phyloP scores from a whole-genome alignment of 495 filamentous ascomycete species.

The Aspergillus heteromorphus region DNA sequence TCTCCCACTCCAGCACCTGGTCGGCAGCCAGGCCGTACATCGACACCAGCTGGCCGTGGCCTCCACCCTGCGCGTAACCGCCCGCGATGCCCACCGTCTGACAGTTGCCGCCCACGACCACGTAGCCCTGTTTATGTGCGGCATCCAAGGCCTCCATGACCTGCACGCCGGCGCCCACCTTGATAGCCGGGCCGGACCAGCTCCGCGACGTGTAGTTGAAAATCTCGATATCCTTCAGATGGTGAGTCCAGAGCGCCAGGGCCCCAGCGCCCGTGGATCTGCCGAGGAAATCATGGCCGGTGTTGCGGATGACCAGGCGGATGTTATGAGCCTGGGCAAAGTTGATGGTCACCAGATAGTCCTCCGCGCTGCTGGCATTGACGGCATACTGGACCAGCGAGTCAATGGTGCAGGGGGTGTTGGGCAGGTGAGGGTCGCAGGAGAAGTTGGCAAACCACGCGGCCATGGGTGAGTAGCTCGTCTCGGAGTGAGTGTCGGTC shows the following conservation, averaged over 20 bases:
- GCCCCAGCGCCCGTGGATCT: constrained; percentile 50
- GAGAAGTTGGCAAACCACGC: constrained; percentile 42
- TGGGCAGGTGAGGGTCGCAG: constrained; percentile 44
- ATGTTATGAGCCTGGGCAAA: constrained; percentile 51
- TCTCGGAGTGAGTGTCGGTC: constrained; percentile 19
- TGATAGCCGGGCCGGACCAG: constrained; percentile 45
- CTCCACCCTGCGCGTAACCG: constrained; percentile 55
- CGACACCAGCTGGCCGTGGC: constrained; percentile 46
- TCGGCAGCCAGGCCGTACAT: constrained; percentile 56
- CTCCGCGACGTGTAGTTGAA: constrained; percentile 26
- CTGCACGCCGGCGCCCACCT: constrained; percentile 48
- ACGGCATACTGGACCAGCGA: constrained; percentile 49
- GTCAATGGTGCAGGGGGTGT: constrained; percentile 43
- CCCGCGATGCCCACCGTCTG: constrained; percentile 30
- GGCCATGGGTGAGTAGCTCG: constrained; percentile 36
- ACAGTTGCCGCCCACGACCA: constrained; percentile 16
- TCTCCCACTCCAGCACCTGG: constrained; percentile 53
- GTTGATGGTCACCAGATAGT: constrained; percentile 25
- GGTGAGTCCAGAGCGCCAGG: constrained; percentile 50
- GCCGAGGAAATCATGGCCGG: constrained; percentile 49
- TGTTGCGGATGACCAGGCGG: constrained; percentile 57
- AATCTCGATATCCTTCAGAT: constrained; percentile 35
- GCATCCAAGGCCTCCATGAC: constrained; percentile 36
- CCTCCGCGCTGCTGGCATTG: neutral
- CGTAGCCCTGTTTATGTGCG: constrained; percentile 19